A percentile compares a stretch with the other conserved stretches of the same genome.
Evolutionary conservation across 495 filamentous ascomycete genomes (phyloP).

Genomic region (Echria macrotheca): DNA sequence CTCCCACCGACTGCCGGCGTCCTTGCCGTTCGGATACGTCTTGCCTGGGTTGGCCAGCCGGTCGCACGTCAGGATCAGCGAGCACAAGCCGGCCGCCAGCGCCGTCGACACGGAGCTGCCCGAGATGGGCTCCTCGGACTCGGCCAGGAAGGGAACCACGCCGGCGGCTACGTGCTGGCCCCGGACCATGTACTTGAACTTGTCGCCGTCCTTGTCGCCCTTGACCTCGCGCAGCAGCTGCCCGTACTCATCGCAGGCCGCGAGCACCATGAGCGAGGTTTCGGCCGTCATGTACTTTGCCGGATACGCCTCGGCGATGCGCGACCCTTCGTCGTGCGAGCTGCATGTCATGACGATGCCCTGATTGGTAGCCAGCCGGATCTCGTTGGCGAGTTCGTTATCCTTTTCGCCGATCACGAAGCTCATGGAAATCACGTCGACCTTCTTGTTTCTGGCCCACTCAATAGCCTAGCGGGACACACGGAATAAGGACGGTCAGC

Average conservation of each 20-base stretch:
- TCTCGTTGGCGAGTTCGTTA: neutral
- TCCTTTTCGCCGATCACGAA: neutral
- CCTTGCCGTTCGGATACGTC: no score
- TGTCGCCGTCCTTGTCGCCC: no score
- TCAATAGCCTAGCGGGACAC: no score
- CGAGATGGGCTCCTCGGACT: neutral
- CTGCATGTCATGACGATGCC: slow-evolving; percentile 11
- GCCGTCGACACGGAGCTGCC: slow-evolving; percentile 3
- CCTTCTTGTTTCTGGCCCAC: slow-evolving; percentile 10
- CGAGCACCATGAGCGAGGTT: neutral
- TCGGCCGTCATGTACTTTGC: no score
- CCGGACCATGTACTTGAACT: neutral
- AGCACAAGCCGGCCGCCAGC: neutral
- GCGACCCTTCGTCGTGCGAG: slow-evolving; percentile 13
- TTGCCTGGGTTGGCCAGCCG: neutral
- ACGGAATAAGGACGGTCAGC: no score
- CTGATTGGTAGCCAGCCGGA: neutral
- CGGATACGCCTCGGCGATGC: neutral
- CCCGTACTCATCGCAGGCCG: slow-evolving; percentile 13
- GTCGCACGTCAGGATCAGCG: neutral
- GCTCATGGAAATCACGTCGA: slow-evolving; percentile 18
- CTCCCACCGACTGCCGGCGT: no score
- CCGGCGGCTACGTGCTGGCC: neutral
- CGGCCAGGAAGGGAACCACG: neutral
- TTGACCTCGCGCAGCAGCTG: neutral